phyloP scores from a whole-genome alignment of 2,329 filamentous ascomycete genomes.

The Colletotrichum tamarilloi region DNA sequence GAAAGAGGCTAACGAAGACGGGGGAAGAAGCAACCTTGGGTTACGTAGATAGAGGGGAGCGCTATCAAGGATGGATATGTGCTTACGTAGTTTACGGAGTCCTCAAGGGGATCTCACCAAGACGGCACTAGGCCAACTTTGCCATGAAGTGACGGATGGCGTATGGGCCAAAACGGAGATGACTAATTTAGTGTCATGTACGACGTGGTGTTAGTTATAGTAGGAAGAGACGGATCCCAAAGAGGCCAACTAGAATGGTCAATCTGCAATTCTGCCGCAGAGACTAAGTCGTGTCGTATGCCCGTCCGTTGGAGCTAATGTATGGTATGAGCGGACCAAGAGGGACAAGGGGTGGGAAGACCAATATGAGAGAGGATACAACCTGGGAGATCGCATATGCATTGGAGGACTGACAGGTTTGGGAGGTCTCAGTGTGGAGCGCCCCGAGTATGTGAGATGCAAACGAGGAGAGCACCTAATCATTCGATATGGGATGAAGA shows the following conservation, averaged over 20 bases:
- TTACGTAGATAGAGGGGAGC: conserved; percentile 12
- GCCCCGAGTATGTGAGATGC: neutral
- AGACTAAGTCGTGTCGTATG: conserved; percentile 5
- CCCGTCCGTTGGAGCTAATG: conserved; percentile 17
- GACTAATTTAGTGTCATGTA: conserved; percentile 7
- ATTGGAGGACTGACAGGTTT: neutral
- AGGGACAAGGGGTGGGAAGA: neutral
- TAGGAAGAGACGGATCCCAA: neutral
- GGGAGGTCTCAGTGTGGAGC: neutral
- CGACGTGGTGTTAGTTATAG: neutral
- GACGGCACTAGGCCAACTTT: conserved; percentile 17
- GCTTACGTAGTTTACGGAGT: conserved; percentile 6
- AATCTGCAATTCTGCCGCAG: conserved; percentile 32
- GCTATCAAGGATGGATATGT: neutral
- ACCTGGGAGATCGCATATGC: neutral
- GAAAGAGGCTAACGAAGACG: conserved; percentile 21
- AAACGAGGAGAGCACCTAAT: neutral
- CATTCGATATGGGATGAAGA: conserved; percentile 9
- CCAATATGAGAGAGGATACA: neutral
- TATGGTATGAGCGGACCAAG: neutral
- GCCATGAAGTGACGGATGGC: conserved; percentile 20
- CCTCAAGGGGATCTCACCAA: neutral
- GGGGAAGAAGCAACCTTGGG: neutral
- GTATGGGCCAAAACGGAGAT: conserved; percentile 5
- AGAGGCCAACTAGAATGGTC: neutral